Evolutionary conservation across 2,329 filamentous ascomycete genomes (phyloP).

Genomic region (Onygenales sp.): DNA sequence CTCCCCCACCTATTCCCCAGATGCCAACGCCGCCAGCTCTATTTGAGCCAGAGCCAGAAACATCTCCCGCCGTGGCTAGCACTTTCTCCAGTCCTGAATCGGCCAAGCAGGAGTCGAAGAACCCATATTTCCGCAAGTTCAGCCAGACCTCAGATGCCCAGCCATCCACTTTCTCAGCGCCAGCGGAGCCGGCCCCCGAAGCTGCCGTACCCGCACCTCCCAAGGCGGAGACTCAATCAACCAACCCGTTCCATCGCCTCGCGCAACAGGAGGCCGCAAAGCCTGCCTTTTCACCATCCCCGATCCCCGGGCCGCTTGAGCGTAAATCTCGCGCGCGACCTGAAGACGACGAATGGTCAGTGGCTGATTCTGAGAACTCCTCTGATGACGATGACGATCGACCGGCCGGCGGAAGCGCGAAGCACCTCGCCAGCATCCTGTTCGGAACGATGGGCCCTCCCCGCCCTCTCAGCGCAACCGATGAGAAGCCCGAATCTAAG

Average conservation of each 20-base stretch:
- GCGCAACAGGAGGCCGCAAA: slow-evolving; percentile 49
- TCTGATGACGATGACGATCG: slow-evolving; percentile 66
- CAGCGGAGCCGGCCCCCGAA: slow-evolving; percentile 35
- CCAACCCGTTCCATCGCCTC: slow-evolving; percentile 91
- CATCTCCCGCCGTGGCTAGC: slow-evolving; percentile 37
- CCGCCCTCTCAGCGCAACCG: slow-evolving; percentile 73
- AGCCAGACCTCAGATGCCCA: slow-evolving; percentile 52
- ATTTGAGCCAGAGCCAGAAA: slow-evolving; percentile 43
- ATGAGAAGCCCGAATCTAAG: slow-evolving; percentile 50
- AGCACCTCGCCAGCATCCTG: slow-evolving; percentile 85
- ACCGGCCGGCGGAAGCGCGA: slow-evolving; percentile 72
- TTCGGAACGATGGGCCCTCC: slow-evolving; percentile 97
- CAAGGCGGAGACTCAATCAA: slow-evolving; percentile 54
- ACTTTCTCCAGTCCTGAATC: slow-evolving; percentile 36
- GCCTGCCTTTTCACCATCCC: slow-evolving; percentile 39
- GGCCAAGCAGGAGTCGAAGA: slow-evolving; percentile 60
- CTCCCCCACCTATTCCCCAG: slow-evolving; percentile 18
- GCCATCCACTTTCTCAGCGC: slow-evolving; percentile 32
- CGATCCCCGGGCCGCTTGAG: slow-evolving; percentile 32
- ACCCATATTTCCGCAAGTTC: slow-evolving; percentile 90
- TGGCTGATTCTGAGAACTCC: slow-evolving; percentile 65
- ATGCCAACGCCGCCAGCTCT: slow-evolving; percentile 15
- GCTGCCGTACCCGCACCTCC: slow-evolving; percentile 24
- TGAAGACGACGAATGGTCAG: slow-evolving; percentile 70
- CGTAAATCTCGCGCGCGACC: slow-evolving; percentile 46